Evolutionary conservation across 305 asterid genomes (phyloP), one percentile per base, ranked within the genome.

Genomic region (Lippia alba): DNA sequence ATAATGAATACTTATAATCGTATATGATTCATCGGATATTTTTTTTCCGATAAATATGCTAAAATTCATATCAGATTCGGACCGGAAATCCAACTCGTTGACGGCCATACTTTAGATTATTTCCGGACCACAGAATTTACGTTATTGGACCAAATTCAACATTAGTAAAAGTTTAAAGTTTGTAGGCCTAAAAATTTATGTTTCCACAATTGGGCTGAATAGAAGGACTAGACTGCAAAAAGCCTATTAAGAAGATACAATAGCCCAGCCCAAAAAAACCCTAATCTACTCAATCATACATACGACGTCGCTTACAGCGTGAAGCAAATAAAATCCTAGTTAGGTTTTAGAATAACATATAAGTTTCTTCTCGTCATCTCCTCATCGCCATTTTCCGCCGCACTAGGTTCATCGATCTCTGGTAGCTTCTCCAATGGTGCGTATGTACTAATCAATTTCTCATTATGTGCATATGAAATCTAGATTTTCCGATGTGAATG

Each of bases 341-440:
- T 57, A 69, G 77, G 77, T 56, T 59, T 10, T n/a, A 12, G 0
- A 14, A 16, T 7, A 12, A 4, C 12, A 1, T 32, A 39, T 11
- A 41, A 67, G 54, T 53, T 57, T 14, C 48, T 24, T 36, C 41
- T 4, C 33, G 18, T 59, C 72, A 14, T 8, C 45, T 3, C 32
- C 12, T 36, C 12, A 46, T 41, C 62, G 15, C 16, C 17, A 14
- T 58, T 32, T 12, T 44, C 56, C 64, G 72, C 78, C 71, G 70
- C 74, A 24, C 30, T 24, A 24, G 30, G 2, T 24, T 24, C 30
- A 3, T 3, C 30, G 30, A 24, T 34, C 54, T 40, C 76, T 3
- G 8, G 61, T 48, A 53, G 48, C 64, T 2, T 15, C 44, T 44
- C 67, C 78, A 69, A 83, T 80, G 87, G 87, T 80, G 63, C 9